Evolutionary conservation across 1,284 basidiomycete genomes (phyloP), one percentile per base, ranked within the genome.

Genomic region (Boletus sp.): DNA sequence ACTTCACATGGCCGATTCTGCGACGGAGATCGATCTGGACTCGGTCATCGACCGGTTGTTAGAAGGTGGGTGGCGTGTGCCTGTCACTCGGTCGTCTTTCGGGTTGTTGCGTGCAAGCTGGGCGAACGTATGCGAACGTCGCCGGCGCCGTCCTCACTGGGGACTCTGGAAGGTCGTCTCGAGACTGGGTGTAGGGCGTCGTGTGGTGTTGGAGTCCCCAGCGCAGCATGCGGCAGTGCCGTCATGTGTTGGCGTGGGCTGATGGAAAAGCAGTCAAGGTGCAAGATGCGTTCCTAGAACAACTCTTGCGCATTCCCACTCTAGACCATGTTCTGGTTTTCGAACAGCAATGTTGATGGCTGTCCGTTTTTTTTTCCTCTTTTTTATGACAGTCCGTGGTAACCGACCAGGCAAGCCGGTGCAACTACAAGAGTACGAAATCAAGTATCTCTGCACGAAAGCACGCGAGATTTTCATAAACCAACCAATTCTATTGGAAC

Each of bases 21-120:
- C 76, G 57, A 84, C 84, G 65, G 93, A 95, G 70, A 94, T 96
- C 72, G 94, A 96, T 80, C 82, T 97, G 57, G 94, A 97, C 77
- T 94, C 92, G 71, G 91, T 96, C 77, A 96, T 97, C 68, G 94
- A 96, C 84, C 82, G 93, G 55, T 78, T 96, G 57, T 77, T 96
- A 57, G 94, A 96, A 84, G 94, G 94, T 94, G 75, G 75, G 89
- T 72, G 68, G 69, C 69, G 68, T 57, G 56, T 61, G 56, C 54
- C 49, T 61, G 38, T 58, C n/a, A 41, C 56, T 59, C 50, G 37
- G 46, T 58, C 49, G 46, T 56, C 52, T 51, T 45, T 49, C 48
- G 42, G 54, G 49, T 33, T 17, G 34, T 34, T 48, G 45, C 35
- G 26, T 17, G 17, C 33, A 13, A 14, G 48, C 26, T 47, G 44